Base-by-base conservation (phyloP, 2,329 filamentous ascomycete genomes). In the Pleurostoma richardsiae region DNA sequence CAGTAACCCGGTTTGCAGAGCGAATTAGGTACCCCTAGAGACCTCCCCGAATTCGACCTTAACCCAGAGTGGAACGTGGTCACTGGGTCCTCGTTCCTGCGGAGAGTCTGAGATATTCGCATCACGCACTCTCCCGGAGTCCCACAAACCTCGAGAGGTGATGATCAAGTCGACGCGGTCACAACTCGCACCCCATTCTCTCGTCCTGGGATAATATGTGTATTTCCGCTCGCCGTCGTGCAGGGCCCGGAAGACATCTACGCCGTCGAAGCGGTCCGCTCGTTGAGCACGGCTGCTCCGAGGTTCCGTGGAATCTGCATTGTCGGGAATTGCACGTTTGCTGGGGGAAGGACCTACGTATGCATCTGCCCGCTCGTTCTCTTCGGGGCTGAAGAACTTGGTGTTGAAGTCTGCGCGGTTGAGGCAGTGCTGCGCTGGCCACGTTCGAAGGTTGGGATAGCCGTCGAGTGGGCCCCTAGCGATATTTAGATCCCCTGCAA, bases 141-240 rank as follows among this genome's bases (percentile, higher is more conserved):
- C 45, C 40, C 52, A 65, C 7, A 76, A 51, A 1, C 41, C 49
- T 43, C 52, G 61, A 4, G 71, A 77, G 19, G 67, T 64, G 46
- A 80, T 58, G 27, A 77, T 67, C 56, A 76, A 62, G 54, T 80
- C 76, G 2, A 79, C 74, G 30, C 75, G 59, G 61, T 80, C 76
- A 56, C 74, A 77, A 46, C 72, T 78, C 6, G 55, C 58, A 1
- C 74, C 76, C 67, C 74, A 80, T 4, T 61, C 45, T 40, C 56
- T 61, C 1, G 57, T 59, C 10, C 69, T 58, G 0, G 74, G 66
- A 54, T 72, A 70, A 49, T 77, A 80, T 3, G 72, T 79, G 57
- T 76, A 79, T 29, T 65, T 66, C 49, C 59, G 64, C 55, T 66
- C 60, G 3, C 62, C 51, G 1, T 64, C 67, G 50, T 74, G 62